Conservation (phyloP, 805 yeast genomes). For the Peterozyma toletana region DNA sequence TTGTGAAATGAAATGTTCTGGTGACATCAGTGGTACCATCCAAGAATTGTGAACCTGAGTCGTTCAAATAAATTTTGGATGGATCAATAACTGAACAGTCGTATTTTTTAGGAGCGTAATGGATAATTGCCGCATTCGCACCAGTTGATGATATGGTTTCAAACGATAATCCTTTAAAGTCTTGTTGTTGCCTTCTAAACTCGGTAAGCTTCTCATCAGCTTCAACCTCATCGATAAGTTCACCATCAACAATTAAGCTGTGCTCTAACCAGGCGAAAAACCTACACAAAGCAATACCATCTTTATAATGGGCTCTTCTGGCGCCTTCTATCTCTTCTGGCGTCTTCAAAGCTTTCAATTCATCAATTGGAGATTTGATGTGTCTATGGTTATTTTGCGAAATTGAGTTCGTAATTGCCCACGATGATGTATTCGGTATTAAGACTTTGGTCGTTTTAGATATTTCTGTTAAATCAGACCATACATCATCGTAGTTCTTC, state of each 20-base stretch:
- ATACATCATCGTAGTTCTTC: conserved; percentile 37
- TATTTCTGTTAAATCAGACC: conserved; percentile 31
- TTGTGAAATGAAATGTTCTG: conserved; percentile 48
- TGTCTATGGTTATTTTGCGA: conserved; percentile 25
- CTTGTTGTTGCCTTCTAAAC: conserved; percentile 44
- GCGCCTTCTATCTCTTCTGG: conserved; percentile 43
- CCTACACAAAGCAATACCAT: conserved; percentile 46
- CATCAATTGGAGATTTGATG: conserved; percentile 51
- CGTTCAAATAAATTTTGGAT: conserved; percentile 43
- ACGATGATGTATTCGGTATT: conserved; percentile 53
- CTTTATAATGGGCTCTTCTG: conserved; percentile 45
- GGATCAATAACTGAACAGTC: conserved; percentile 43
- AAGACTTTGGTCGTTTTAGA: conserved; percentile 32
- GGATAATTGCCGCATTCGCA: conserved; percentile 71
- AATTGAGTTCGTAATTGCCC: conserved; percentile 57
- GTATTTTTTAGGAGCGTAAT: conserved; percentile 51
- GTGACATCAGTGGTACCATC: conserved; percentile 65
- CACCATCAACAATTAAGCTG: conserved; percentile 31
- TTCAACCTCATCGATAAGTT: conserved; percentile 52
- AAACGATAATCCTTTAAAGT: conserved; percentile 60
- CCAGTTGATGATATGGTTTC: conserved; percentile 73
- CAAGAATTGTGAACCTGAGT: conserved; percentile 54
- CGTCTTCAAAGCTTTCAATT: conserved; percentile 46
- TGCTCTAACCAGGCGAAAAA: conserved; percentile 56
- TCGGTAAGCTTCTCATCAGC: conserved; percentile 55